A percentile compares a stretch with the other conserved stretches of the same genome.
Evolutionary conservation across 78 protist species (phyloP).

Genomic region (Dictyostelium intermedium): DNA sequence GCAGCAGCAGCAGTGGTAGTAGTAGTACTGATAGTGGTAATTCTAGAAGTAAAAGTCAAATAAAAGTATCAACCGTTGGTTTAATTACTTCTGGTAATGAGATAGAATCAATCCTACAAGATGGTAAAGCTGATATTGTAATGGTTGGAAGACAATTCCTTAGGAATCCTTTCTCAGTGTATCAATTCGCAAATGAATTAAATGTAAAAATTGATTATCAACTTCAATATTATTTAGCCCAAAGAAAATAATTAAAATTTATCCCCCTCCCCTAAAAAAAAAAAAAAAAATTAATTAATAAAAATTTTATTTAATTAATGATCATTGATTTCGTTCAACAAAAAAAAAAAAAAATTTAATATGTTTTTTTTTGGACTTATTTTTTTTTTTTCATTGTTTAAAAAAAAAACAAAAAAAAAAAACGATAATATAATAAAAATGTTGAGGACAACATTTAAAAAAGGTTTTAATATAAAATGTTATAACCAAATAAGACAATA

Average conservation of each 20-base stretch:
- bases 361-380: not conserved
- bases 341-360: too few species aligned
- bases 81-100: not conserved
- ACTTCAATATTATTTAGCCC: constrained; percentile 24
- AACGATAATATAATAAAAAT: not conserved
- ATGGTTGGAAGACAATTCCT: constrained; percentile 42
- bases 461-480: not conserved
- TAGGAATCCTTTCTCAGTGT: constrained; percentile 29
- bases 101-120: not conserved
- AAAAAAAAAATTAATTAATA: too few species aligned
- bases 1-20: not conserved
- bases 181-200: constrained; percentile 9
- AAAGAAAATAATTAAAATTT: not conserved
- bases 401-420: too few species aligned
- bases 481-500: not conserved
- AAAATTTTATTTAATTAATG: too few species aligned
- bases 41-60: not conserved
- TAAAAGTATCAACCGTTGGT: constrained; percentile 18
- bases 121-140: constrained; percentile 21
- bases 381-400: too few species aligned
- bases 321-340: too few species aligned
- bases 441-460: not conserved
- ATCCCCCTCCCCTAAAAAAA: too few species aligned
- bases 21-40: not conserved
- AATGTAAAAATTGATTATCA: not conserved